Conservation (phyloP, 441 rosid species). For the Erodium trifolium region DNA sequence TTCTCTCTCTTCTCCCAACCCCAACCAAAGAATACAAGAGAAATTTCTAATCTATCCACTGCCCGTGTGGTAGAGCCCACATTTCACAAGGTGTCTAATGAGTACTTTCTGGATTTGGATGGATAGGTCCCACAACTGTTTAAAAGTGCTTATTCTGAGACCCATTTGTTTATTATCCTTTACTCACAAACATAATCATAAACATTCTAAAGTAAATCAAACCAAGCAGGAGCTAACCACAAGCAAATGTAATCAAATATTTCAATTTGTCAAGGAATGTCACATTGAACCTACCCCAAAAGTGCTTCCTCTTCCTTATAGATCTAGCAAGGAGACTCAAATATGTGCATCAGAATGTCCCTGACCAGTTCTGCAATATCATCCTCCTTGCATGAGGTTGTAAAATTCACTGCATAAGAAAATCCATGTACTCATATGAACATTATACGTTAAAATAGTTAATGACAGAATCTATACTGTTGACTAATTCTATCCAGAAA, state of each 20-base stretch:
- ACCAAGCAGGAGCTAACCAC: constrained; percentile 2
- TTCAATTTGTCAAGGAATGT: background rate
- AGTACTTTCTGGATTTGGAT: constrained; percentile 9
- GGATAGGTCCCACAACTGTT: constrained; percentile 6
- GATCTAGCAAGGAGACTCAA: constrained; percentile 4
- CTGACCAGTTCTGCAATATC: constrained; percentile 8
- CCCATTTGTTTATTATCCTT: background rate
- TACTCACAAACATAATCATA: constrained; percentile 7
- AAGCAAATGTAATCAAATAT: constrained; percentile 7
- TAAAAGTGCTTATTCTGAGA: background rate
- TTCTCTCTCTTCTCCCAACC: constrained; percentile 1
- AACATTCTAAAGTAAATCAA: constrained; percentile 8
- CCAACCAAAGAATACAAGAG: background rate
- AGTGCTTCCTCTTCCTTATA: background rate
- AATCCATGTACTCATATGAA: background rate
- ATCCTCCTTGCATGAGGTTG: constrained; percentile 12
- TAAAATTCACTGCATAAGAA: constrained; percentile 10
- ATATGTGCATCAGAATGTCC: constrained; percentile 7
- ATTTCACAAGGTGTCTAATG: constrained; percentile 1
- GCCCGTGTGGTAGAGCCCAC: constrained; percentile 9
- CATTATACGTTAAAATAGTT: constrained; percentile 5
- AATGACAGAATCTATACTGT: background rate
- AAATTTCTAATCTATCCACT: constrained; percentile 5
- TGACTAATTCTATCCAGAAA: too few species aligned
- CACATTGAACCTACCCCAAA: constrained; percentile 5